Conservation (phyloP, 768 basidiomycete genomes). For the Daedalea quercina region DNA sequence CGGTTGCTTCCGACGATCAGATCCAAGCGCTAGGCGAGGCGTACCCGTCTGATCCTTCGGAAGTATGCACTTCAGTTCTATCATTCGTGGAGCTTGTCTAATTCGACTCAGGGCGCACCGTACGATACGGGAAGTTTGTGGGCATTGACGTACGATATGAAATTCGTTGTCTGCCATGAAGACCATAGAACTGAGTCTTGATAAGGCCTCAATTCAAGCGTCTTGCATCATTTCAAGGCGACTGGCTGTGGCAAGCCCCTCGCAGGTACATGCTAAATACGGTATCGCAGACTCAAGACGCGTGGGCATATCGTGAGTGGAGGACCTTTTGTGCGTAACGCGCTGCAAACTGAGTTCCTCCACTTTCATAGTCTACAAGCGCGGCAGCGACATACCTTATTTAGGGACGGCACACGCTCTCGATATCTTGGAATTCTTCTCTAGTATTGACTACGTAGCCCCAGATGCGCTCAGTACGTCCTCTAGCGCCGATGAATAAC, state of each 20-base stretch:
- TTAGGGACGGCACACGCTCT: not conserved
- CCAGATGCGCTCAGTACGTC: not conserved
- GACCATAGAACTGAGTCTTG: no score
- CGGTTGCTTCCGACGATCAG: not conserved
- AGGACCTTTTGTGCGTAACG: no score
- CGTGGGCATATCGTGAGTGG: constrained; percentile 1
- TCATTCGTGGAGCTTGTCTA: not conserved
- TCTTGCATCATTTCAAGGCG: constrained; percentile 2
- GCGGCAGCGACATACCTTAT: not conserved
- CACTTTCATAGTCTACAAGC: not conserved
- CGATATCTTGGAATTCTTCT: not conserved
- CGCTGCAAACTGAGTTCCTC: not conserved
- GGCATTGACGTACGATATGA: not conserved
- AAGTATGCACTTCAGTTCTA: not conserved
- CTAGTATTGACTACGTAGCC: not conserved
- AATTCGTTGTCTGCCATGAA: not conserved
- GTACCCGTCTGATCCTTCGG: not conserved
- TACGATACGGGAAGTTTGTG: not conserved
- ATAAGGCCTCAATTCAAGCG: constrained; percentile 1
- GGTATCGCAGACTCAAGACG: not conserved
- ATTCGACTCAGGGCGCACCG: not conserved
- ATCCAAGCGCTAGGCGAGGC: not conserved
- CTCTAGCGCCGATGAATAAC: not conserved
- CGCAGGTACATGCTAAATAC: not conserved
- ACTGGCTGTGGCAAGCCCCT: constrained; percentile 3